Evolutionary conservation across 768 basidiomycete species (phyloP).

Genomic region (Russula dissimulans): DNA sequence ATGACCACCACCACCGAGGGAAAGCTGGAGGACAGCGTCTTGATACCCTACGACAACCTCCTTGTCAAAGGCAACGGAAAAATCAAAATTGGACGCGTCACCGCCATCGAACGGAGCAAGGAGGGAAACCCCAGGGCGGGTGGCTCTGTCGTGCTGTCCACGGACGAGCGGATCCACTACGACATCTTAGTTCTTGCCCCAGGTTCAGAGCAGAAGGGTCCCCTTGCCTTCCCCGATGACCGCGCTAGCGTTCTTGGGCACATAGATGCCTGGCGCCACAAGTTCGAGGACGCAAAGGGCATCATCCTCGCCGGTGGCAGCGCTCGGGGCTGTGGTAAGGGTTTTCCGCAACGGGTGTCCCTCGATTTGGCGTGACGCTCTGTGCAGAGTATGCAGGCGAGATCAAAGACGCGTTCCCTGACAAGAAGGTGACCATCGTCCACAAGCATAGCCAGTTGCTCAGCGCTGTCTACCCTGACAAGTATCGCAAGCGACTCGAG

Average conservation of each 20-base stretch:
- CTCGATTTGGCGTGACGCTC: neutral
- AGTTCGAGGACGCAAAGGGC: slow-evolving; percentile 25
- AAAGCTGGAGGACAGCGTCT: slow-evolving; percentile 24
- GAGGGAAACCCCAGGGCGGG: neutral
- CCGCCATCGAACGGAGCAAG: slow-evolving; percentile 3
- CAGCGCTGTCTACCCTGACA: slow-evolving; percentile 44
- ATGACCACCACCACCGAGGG: slow-evolving; percentile 40
- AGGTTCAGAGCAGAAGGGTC: slow-evolving; percentile 11
- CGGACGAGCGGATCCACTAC: slow-evolving; percentile 10
- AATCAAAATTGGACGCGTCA: slow-evolving; percentile 14
- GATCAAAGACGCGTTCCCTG: slow-evolving; percentile 34
- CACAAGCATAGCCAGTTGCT: slow-evolving; percentile 45
- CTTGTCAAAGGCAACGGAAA: slow-evolving; percentile 11
- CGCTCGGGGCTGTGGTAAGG: slow-evolving; percentile 35
- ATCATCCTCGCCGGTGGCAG: slow-evolving; percentile 32
- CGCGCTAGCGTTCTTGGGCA: slow-evolving; percentile 19
- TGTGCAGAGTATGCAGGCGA: slow-evolving; percentile 37
- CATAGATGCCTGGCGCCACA: slow-evolving; percentile 25
- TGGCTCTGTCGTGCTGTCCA: slow-evolving; percentile 2
- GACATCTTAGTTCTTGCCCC: slow-evolving; percentile 17
- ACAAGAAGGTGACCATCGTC: slow-evolving; percentile 50
- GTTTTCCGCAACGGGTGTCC: neutral
- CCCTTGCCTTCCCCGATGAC: slow-evolving; percentile 33
- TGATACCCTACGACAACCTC: slow-evolving; percentile 16
- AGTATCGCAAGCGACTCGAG: slow-evolving; percentile 42